These are phyloP conservation scores for Suillus subaureus DNA, from an alignment of 768 basidiomycete species.

Conservation along the genomic window DNA sequence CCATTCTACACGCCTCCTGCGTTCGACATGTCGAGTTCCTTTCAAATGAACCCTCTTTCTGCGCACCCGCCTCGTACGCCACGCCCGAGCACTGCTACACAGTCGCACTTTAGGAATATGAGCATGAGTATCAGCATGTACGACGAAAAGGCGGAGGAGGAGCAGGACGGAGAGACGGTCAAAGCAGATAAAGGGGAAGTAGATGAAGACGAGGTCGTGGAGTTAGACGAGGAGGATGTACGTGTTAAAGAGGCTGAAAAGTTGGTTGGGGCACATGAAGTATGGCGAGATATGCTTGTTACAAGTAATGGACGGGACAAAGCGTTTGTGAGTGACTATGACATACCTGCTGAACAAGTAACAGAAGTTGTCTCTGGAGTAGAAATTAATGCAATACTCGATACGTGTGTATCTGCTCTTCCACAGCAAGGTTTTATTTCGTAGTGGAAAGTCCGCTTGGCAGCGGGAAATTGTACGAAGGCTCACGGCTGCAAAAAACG, in stretches of 20 bases:
- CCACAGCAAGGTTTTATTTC: slow-evolving; percentile 58
- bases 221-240: slow-evolving; percentile 54
- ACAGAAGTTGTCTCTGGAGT: background rate
- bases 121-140: slow-evolving; percentile 33
- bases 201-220: slow-evolving; percentile 39
- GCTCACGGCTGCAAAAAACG: slow-evolving; percentile 52
- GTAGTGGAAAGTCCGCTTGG: slow-evolving; percentile 46
- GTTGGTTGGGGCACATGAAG: slow-evolving; percentile 60
- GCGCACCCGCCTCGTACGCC: slow-evolving; percentile 80
- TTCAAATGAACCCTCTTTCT: slow-evolving; percentile 83
- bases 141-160: slow-evolving; percentile 45
- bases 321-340: slow-evolving; percentile 63
- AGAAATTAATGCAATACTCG: slow-evolving; percentile 90
- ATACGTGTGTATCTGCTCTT: slow-evolving; percentile 74
- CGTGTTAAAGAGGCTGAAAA: slow-evolving; percentile 44
- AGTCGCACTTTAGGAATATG: slow-evolving; percentile 27
- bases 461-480: slow-evolving; percentile 60
- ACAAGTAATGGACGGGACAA: slow-evolving; percentile 84
- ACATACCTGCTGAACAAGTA: slow-evolving; percentile 7
- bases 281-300: slow-evolving; percentile 80
- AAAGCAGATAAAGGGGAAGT: slow-evolving; percentile 17
- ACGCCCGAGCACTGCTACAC: slow-evolving; percentile 35
- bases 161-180: slow-evolving; percentile 18
- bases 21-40: slow-evolving; percentile 62
- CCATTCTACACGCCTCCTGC: slow-evolving; percentile 54